phyloP scores from a whole-genome alignment of 2,329 filamentous ascomycete species.

The Paraphoma sp. region DNA sequence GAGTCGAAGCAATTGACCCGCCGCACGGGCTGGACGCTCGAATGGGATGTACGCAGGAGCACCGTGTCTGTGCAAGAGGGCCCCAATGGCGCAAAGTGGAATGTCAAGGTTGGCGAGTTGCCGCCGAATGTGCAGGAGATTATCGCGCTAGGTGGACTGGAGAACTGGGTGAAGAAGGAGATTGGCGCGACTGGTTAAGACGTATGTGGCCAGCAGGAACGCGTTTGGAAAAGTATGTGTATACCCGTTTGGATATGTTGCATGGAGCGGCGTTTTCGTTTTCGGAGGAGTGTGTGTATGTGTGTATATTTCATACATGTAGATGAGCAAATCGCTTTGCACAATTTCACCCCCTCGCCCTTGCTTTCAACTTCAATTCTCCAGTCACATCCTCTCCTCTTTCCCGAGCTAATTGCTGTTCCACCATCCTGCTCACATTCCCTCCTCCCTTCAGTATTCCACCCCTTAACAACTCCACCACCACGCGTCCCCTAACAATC shows the following conservation, averaged over 20 bases:
- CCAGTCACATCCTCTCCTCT: conserved; percentile 34
- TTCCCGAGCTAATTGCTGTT: conserved; percentile 34
- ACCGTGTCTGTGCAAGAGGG: conserved; percentile 76
- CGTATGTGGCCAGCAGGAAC: background rate
- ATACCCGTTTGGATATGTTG: background rate
- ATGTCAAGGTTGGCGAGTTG: conserved; percentile 80
- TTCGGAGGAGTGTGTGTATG: too few relatives aligned
- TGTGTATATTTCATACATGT: too few relatives aligned
- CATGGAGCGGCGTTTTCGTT: too few relatives aligned
- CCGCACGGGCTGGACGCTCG: conserved; percentile 81
- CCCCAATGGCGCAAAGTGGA: conserved; percentile 71
- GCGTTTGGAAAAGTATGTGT: background rate
- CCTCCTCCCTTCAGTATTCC: conserved; percentile 57
- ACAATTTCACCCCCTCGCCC: conserved; percentile 13
- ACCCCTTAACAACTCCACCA: conserved; percentile 75
- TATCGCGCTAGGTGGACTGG: conserved; percentile 69
- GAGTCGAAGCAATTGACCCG: conserved; percentile 67
- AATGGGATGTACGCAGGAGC: conserved; percentile 79
- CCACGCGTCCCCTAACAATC: conserved; percentile 68
- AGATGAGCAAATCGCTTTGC: too few relatives aligned
- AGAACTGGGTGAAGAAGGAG: conserved; percentile 81
- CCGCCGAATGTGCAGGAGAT: conserved; percentile 81
- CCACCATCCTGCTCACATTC: conserved; percentile 37
- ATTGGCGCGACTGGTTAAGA: conserved; percentile 54
- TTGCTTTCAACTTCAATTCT: conserved; percentile 24